Evolutionary conservation across 495 filamentous ascomycete species (phyloP).

Genomic region (Xylaria nigripes): DNA sequence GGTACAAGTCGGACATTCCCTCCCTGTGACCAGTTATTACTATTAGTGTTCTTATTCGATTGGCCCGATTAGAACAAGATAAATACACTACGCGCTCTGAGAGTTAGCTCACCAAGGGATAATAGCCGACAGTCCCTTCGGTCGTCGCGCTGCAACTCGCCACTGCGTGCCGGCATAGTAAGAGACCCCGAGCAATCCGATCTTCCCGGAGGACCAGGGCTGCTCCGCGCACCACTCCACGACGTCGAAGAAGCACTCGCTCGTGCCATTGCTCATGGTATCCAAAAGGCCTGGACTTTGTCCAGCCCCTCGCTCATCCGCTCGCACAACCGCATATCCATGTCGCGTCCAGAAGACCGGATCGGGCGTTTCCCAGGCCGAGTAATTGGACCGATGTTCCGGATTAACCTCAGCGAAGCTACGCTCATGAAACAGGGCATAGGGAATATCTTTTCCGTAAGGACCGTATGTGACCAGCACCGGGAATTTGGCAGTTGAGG

Average conservation of each 20-base stretch:
- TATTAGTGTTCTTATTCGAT: not conserved
- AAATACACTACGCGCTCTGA: not conserved
- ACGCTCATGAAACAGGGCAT: constrained; percentile 33
- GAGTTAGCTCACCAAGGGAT: constrained; percentile 44
- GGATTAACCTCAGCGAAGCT: constrained; percentile 42
- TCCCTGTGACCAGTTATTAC: constrained; percentile 24
- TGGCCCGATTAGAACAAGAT: not conserved
- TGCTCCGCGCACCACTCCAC: constrained; percentile 57
- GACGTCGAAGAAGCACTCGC: constrained; percentile 53
- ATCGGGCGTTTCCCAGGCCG: constrained; percentile 58
- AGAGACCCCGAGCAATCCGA: constrained; percentile 53
- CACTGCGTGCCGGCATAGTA: constrained; percentile 58
- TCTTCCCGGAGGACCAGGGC: constrained; percentile 52
- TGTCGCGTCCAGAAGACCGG: constrained; percentile 54
- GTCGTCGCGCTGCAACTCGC: constrained; percentile 53
- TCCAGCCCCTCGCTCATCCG: constrained; percentile 51
- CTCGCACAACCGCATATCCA: constrained; percentile 53
- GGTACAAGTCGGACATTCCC: constrained; percentile 62
- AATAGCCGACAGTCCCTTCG: constrained; percentile 51
- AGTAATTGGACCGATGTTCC: constrained; percentile 41
- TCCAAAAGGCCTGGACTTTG: constrained; percentile 52
- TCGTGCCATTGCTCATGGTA: constrained; percentile 52
- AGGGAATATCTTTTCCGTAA: constrained; percentile 58
- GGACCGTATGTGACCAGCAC: constrained; percentile 52
- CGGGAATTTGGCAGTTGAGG: constrained; percentile 25